Conservation (phyloP, 2,329 filamentous ascomycete genomes). For the Sarocladium kiliense region DNA sequence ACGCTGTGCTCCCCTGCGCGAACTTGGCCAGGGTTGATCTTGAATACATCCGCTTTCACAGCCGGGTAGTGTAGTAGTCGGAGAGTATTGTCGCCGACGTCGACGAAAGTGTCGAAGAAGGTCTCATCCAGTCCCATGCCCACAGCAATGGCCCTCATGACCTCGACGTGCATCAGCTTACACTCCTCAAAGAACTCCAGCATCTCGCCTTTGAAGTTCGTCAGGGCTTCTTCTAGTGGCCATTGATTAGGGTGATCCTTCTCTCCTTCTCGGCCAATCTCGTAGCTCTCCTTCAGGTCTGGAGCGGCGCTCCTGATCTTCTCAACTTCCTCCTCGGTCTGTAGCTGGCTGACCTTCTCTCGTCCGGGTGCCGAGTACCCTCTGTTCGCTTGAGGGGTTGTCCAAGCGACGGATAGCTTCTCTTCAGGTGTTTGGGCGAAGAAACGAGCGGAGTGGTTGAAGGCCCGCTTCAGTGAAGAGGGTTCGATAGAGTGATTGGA, state of each 20-base stretch:
- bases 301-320: constrained; percentile 53
- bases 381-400: constrained; percentile 65
- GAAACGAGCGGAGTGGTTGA: constrained; percentile 64
- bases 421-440: constrained; percentile 57
- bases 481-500: constrained; percentile 69
- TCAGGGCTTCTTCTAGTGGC: constrained; percentile 48
- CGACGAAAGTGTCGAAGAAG: constrained; percentile 74
- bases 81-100: constrained; percentile 65
- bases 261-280: constrained; percentile 58
- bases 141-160: constrained; percentile 83
- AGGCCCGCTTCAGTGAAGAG: constrained; percentile 54
- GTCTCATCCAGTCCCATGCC: constrained; percentile 65
- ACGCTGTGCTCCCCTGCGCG: constrained; percentile 71
- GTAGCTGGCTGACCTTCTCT: constrained; percentile 59
- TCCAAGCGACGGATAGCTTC: constrained; percentile 67
- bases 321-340: constrained; percentile 41
- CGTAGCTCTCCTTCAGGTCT: constrained; percentile 61
- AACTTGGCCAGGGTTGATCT: constrained; percentile 62
- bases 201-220: constrained; percentile 68
- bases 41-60: constrained; percentile 61
- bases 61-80: constrained; percentile 73
- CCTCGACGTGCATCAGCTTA: constrained; percentile 65
- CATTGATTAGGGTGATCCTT: constrained; percentile 69
- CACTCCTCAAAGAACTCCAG: constrained; percentile 68
- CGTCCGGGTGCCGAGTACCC: constrained; percentile 66